Conservation (phyloP, 2,329 filamentous ascomycete genomes). For the Aspergillus sp. region DNA sequence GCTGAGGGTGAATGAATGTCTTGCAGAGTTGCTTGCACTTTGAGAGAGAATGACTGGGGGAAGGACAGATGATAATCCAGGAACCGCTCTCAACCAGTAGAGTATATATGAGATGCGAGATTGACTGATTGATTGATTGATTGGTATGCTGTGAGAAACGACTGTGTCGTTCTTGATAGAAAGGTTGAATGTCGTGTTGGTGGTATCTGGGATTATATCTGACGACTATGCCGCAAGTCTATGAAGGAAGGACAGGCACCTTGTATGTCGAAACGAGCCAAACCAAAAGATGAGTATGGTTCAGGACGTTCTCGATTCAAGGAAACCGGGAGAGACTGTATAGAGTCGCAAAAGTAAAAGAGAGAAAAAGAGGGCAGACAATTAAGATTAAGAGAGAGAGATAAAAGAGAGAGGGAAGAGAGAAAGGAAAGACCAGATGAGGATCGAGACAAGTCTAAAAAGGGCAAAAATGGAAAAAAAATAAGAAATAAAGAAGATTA, state of each 20-base stretch:
- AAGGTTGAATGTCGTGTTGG: constrained; percentile 1
- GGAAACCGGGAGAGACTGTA: constrained; percentile 27
- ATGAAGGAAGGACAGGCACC: constrained; percentile 40
- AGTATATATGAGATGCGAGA: constrained; percentile 6
- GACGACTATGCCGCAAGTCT: constrained; percentile 22
- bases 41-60: constrained; percentile 41
- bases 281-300: constrained; percentile 19
- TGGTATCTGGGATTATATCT: constrained; percentile 26
- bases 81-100: constrained; percentile 13
- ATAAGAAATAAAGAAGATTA: constrained; percentile 33
- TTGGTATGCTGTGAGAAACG: not conserved
- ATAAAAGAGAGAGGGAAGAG: constrained; percentile 23
- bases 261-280: constrained; percentile 26
- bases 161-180: not conserved
- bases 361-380: constrained; percentile 29
- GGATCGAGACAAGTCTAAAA: constrained; percentile 33
- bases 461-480: constrained; percentile 28
- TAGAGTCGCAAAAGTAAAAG: constrained; percentile 24
- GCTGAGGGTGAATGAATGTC: constrained; percentile 22
- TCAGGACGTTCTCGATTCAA: constrained; percentile 22
- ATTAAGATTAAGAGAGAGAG: constrained; percentile 17
- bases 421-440: constrained; percentile 34
- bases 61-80: constrained; percentile 7
- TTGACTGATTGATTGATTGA: no score
- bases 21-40: constrained; percentile 33